phyloP scores from a whole-genome alignment of 2,329 filamentous ascomycete genomes.

The Cryphonectria parasitica region DNA sequence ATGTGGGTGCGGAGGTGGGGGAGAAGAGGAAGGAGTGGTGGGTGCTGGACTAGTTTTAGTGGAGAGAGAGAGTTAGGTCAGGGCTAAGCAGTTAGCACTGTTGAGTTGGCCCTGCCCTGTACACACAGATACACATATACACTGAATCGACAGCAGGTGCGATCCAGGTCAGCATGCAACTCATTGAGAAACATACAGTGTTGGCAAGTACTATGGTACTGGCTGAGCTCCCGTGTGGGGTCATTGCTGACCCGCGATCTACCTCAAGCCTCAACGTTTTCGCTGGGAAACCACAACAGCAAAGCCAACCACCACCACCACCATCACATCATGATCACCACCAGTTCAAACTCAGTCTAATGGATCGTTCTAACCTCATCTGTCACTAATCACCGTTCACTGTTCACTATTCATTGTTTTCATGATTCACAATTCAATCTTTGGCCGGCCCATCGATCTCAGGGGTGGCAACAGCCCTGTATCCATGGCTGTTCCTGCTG shows the following conservation, averaged over 20 bases:
- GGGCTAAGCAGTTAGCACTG: not conserved
- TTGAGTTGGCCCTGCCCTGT: not conserved
- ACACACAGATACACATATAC: no score
- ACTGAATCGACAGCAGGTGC: no score
- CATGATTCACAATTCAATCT: not conserved
- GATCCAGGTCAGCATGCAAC: not conserved
- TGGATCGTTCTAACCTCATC: not conserved
- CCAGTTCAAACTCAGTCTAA: not conserved
- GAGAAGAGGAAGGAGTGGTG: not conserved
- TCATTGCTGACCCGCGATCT: not conserved
- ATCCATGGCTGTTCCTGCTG: no score
- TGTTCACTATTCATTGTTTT: not conserved
- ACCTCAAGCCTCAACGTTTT: not conserved
- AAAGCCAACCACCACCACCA: not conserved
- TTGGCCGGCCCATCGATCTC: no score
- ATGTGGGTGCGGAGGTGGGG: not conserved
- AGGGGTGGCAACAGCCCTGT: no score
- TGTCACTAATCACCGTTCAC: not conserved
- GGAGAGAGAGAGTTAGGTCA: not conserved
- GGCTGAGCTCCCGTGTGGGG: conserved; percentile 8
- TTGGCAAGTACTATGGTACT: not conserved
- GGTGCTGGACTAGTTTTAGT: not conserved
- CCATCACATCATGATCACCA: not conserved
- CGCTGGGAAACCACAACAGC: not conserved
- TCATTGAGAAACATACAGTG: not conserved